phyloP scores from a whole-genome alignment of 352 stramenopile species.

The Bremia lactucae region DNA sequence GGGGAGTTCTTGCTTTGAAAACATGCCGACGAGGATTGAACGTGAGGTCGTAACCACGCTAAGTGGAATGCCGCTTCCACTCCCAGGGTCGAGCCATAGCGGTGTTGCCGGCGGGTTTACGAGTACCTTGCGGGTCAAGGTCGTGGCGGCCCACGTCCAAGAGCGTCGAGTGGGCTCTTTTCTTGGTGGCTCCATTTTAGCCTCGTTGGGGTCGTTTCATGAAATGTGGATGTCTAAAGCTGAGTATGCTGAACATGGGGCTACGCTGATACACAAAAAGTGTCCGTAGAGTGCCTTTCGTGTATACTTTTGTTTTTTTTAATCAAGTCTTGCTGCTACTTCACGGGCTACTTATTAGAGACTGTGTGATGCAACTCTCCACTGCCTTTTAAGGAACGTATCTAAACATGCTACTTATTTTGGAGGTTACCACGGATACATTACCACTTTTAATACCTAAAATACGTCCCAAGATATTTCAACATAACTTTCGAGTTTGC shows the following conservation, averaged over 20 bases:
- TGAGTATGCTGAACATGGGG: slow-evolving; percentile 97
- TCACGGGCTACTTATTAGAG: too few relatives aligned
- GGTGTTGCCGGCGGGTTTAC: slow-evolving; percentile 9
- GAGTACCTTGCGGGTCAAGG: slow-evolving; percentile 55
- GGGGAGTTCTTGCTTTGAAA: slow-evolving; percentile 76
- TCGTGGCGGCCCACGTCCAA: slow-evolving; percentile 49
- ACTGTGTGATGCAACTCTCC: too few relatives aligned
- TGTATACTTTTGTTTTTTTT: too few relatives aligned
- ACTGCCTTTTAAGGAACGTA: too few relatives aligned
- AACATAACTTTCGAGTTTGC: too few relatives aligned
- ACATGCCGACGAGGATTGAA: slow-evolving; percentile 59
- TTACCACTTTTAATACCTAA: too few relatives aligned
- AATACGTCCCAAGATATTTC: too few relatives aligned
- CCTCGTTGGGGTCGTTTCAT: slow-evolving; percentile 94
- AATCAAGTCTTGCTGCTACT: too few relatives aligned
- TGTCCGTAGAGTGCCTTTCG: slow-evolving; percentile 72
- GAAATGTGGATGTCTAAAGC: slow-evolving; percentile 98
- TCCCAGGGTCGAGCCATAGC: slow-evolving; percentile 9
- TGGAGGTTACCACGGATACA: too few relatives aligned
- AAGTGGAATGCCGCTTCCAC: slow-evolving; percentile 24
- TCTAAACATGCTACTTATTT: too few relatives aligned
- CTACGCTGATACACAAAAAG: slow-evolving; percentile 95
- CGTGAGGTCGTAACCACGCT: slow-evolving; percentile 55
- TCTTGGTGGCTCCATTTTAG: slow-evolving; percentile 94
- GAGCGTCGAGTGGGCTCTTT: slow-evolving; percentile 66